These are phyloP conservation scores for Quercus wislizeni DNA, from an alignment of 306 rosid species.

Conservation along the genomic window DNA sequence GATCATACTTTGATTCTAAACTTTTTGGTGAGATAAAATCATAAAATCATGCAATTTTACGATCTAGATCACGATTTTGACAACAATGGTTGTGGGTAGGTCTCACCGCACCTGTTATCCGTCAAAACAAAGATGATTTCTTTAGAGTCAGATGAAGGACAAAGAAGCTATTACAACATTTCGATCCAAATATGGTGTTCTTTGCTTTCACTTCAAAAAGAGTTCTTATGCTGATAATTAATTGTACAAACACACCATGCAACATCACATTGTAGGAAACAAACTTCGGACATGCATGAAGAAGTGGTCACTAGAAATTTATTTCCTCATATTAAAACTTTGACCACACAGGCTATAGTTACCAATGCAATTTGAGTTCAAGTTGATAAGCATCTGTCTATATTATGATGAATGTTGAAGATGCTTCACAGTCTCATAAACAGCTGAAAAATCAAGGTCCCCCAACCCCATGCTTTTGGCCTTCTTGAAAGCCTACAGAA, in stretches of 20 bases:
- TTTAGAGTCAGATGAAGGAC: neutral
- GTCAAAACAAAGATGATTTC: neutral
- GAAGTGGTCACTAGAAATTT: too few relatives aligned
- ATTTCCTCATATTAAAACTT: too few relatives aligned
- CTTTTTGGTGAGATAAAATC: too few relatives aligned
- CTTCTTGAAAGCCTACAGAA: slow-evolving; percentile 73
- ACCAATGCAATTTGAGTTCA: neutral
- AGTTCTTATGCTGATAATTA: neutral
- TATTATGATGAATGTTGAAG: slow-evolving; percentile 26
- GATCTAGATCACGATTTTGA: too few relatives aligned
- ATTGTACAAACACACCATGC: neutral
- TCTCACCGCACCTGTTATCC: neutral
- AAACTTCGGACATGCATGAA: neutral
- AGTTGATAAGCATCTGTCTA: neutral
- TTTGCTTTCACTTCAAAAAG: neutral
- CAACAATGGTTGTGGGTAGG: neutral
- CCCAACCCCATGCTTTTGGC: slow-evolving; percentile 81
- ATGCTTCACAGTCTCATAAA: slow-evolving; percentile 53
- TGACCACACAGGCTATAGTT: too few relatives aligned
- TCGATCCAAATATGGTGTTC: neutral
- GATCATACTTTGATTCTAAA: too few relatives aligned
- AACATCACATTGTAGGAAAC: neutral
- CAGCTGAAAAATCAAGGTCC: slow-evolving; percentile 81
- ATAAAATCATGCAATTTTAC: too few relatives aligned
- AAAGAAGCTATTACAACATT: neutral